These are phyloP conservation scores for Tuber borchii DNA, from an alignment of 495 filamentous ascomycete genomes.

Conservation along the genomic window DNA sequence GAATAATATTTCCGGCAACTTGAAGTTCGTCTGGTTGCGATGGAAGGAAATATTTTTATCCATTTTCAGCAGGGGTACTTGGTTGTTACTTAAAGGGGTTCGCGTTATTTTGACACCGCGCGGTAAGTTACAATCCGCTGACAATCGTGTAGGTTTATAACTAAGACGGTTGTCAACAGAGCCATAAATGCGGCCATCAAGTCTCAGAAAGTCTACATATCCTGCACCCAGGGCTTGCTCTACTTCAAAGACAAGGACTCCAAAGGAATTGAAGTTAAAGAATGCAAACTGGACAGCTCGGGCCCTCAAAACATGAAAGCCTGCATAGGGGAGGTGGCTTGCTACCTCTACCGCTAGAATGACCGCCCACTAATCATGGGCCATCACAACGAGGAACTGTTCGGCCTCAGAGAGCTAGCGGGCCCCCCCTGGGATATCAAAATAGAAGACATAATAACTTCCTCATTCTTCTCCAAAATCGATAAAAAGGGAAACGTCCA, in stretches of 20 bases:
- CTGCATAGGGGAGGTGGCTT: slow-evolving; percentile 28
- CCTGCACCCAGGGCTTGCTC: slow-evolving; percentile 30
- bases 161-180: slow-evolving; percentile 34
- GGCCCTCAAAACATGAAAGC: slow-evolving; percentile 30
- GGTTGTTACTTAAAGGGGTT: no score
- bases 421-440: slow-evolving; percentile 23
- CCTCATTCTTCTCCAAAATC: slow-evolving; percentile 24
- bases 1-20: no score
- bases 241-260: background rate
- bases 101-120: no score
- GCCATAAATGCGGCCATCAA: slow-evolving; percentile 34
- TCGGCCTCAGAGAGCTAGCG: slow-evolving; percentile 25
- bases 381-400: slow-evolving; percentile 36
- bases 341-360: slow-evolving; percentile 40
- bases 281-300: slow-evolving; percentile 29
- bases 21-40: no score
- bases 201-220: slow-evolving; percentile 32
- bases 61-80: no score
- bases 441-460: slow-evolving; percentile 21
- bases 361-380: slow-evolving; percentile 28
- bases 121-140: background rate
- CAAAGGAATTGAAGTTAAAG: slow-evolving; percentile 10
- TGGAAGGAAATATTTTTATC: no score
- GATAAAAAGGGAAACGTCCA: slow-evolving; percentile 17
- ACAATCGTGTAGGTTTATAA: slow-evolving; percentile 21